Evolutionary conservation across 805 yeast genomes (phyloP), one percentile per base, ranked within the genome.

Genomic region (Pichia nanzhaoensis): DNA sequence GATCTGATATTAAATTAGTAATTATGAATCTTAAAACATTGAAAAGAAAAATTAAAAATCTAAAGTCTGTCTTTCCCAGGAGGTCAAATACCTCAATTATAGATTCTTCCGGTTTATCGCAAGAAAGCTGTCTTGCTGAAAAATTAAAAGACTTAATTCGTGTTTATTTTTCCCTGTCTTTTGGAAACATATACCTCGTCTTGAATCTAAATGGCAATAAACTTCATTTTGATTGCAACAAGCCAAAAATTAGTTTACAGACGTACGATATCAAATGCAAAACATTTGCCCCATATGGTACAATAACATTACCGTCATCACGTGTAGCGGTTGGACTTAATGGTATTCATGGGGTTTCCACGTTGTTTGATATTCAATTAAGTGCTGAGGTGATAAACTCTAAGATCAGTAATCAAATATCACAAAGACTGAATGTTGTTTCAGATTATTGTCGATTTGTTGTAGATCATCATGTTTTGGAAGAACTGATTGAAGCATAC

Each of bases 401-500:
- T 2, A 67, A 56, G 7, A 64, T 58, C 4, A 51, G 51, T 0
- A 54, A 51, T 1, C 48, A 55, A 16, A 38, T 52, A 2, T 54
- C 65, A 2, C 77, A 73, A 46, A 68, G 77, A 1, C 61, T 82
- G 3, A 82, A 80, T 49, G 57, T 83, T 1, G 78, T 73, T 42
- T 78, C 86, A 3, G 71, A 77, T 5, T 74, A 74, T 54, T 77
- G 78, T 42, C 69, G 89, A 35, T 51, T 82, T 3, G 75, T 80
- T 47, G 56, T 83, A 31, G 77, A 79, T 42, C 78, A 87, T 0
- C 64, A 66, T 8, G 67, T 51, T 22, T 32, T 57, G 1, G 51
- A 51, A 21, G 60, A 60, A 42, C 7, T 58, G 12, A 45, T 62
- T 16, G 55, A 55, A 4, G 44, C 54, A 1, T 56, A 46, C 20